Evolutionary conservation across 2,329 filamentous ascomycete species (phyloP), one percentile per base, ranked within the genome.

Genomic region (Cercospora sojina): DNA sequence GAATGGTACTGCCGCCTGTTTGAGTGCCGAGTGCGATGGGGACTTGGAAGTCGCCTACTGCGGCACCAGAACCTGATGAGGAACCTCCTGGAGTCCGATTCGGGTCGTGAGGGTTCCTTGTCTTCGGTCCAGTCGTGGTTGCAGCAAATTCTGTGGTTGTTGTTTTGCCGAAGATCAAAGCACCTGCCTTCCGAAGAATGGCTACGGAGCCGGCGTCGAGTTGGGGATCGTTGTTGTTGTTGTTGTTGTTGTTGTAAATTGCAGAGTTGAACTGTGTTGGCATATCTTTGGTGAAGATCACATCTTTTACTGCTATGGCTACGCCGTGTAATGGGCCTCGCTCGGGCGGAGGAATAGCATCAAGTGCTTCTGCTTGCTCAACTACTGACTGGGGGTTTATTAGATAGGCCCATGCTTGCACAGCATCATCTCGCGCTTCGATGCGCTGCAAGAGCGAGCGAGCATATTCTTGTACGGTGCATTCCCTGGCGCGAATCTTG

Each of bases 91-190:
- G 88, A 0, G 88, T 90, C 4, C 83, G 81, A 13, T 57, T 18
- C 18, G 16, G 18, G 8, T 23, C 79, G 67, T 86, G 84, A 0
- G 88, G 87, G 73, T 91, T 91, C 3, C 76, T 74, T 0, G 87
- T 88, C 38, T 72, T 71, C 58, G 80, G 80, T 0, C 87, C 87
- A 12, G 80, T 76, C 0, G 80, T 81, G 0, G 83, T 86, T 2
- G 85, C 83, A 0, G 88, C 86, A 70, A 90, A 90, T 72, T 90
- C 87, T 0, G 88, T 88, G 0, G 88, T 90, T 0, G 83, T 86
- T 0, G 85, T 86, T 71, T 87, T 86, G 20, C 83, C 83, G 27
- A 89, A 77, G n/a, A 89, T 82, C 10, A 88, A 76, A 1, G 85
- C 86, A 0, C 87, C 86, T 1, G 84, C 82, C 6, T 81, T 75